phyloP scores from a whole-genome alignment of 2,329 filamentous ascomycete genomes.

The Akanthomyces uredinophilus region DNA sequence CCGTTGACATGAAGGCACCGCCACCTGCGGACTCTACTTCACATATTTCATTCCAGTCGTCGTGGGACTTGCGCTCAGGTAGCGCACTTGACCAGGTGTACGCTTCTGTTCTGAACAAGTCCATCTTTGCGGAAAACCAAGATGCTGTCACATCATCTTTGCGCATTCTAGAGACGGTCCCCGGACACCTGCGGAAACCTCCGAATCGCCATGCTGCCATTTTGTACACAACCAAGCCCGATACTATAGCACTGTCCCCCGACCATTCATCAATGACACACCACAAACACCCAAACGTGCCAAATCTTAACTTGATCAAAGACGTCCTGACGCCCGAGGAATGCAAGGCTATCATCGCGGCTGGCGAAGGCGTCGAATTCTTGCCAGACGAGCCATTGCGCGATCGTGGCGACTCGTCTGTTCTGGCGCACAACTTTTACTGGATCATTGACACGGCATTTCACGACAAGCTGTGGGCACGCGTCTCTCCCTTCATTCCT shows the following conservation, averaged over 20 bases:
- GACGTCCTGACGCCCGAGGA: conserved; percentile 57
- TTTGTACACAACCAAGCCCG: conserved; percentile 55
- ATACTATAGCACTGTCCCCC: conserved; percentile 48
- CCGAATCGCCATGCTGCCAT: conserved; percentile 64
- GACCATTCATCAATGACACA: conserved; percentile 43
- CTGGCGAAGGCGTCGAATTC: conserved; percentile 61
- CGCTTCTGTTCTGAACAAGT: conserved; percentile 53
- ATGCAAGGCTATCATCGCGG: conserved; percentile 61
- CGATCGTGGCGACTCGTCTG: conserved; percentile 59
- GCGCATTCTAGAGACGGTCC: conserved; percentile 56
- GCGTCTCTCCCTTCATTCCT: conserved; percentile 56
- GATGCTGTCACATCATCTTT: conserved; percentile 38
- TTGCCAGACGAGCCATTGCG: conserved; percentile 63
- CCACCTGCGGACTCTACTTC: conserved; percentile 27
- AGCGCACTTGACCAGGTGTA: conserved; percentile 43
- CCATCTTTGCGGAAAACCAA: conserved; percentile 42
- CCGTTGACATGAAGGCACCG: conserved; percentile 46
- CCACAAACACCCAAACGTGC: conserved; percentile 57
- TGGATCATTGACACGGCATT: conserved; percentile 63
- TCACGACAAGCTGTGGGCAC: conserved; percentile 57
- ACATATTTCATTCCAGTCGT: conserved; percentile 53
- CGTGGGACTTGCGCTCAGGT: conserved; percentile 53
- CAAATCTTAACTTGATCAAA: conserved; percentile 54
- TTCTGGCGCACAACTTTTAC: conserved; percentile 69
- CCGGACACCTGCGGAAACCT: conserved; percentile 57